These are phyloP conservation scores for Astraeus odoratus DNA, from an alignment of 768 basidiomycete genomes.

Conservation along the genomic window DNA sequence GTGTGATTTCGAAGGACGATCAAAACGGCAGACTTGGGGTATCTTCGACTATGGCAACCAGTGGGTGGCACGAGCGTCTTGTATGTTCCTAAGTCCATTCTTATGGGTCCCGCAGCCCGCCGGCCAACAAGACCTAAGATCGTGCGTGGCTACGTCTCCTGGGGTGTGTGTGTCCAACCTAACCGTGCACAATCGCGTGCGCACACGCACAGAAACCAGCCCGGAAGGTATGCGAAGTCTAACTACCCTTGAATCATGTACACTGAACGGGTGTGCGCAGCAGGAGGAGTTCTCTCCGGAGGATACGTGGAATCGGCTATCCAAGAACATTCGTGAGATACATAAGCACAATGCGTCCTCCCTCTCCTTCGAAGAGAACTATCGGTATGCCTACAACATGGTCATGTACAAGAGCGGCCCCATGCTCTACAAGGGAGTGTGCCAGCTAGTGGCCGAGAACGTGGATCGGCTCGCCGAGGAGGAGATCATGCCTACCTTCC, in stretches of 20 bases:
- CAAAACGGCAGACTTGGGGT: constrained; percentile 7
- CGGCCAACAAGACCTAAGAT: constrained; percentile 34
- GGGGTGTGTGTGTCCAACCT: constrained; percentile 13
- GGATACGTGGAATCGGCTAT: constrained; percentile 76
- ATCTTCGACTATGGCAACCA: constrained; percentile 22
- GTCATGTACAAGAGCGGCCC: constrained; percentile 82
- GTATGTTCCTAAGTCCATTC: not conserved
- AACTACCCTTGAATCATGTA: not conserved
- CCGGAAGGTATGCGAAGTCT: constrained; percentile 33
- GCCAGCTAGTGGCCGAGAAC: constrained; percentile 71
- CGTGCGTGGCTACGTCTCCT: constrained; percentile 29
- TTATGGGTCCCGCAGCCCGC: constrained; percentile 19
- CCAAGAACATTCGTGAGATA: constrained; percentile 87
- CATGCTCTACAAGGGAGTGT: constrained; percentile 81
- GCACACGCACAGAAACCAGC: constrained; percentile 34
- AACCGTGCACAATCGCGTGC: constrained; percentile 9
- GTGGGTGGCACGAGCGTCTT: constrained; percentile 11
- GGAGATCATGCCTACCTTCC: constrained; percentile 78
- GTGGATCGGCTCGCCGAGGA: constrained; percentile 71
- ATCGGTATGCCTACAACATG: constrained; percentile 92
- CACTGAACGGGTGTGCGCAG: constrained; percentile 33
- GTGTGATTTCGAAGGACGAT: constrained; percentile 11
- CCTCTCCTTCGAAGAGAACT: constrained; percentile 89
- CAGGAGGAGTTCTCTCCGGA: constrained; percentile 74
- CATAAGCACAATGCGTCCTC: constrained; percentile 88